phyloP scores from a whole-genome alignment of 331 rosid species.

The Rhamnella rubrinervis region DNA sequence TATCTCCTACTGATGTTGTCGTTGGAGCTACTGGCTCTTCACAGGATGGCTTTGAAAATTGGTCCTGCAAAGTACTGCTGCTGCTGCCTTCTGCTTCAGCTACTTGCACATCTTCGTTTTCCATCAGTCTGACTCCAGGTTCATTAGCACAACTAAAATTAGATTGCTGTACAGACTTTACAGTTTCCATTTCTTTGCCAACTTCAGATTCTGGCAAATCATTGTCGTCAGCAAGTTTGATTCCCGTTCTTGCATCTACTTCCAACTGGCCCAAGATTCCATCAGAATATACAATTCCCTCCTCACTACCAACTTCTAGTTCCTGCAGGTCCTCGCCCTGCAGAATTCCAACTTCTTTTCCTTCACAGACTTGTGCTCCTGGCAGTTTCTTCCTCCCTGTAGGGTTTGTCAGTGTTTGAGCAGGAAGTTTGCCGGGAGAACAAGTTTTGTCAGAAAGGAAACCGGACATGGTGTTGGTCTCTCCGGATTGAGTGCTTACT shows the following conservation, averaged over 20 bases:
- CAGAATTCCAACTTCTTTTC: conserved; percentile 1
- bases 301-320: conserved; percentile 1
- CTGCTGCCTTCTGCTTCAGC: conserved; percentile 34
- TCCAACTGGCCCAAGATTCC: neutral
- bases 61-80: conserved; percentile 49
- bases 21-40: conserved; percentile 27
- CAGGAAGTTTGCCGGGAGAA: neutral
- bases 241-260: neutral
- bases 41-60: conserved; percentile 57
- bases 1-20: conserved; percentile 26
- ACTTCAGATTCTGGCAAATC: conserved; percentile 26
- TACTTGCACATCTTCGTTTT: conserved; percentile 28
- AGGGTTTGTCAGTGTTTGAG: neutral
- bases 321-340: conserved; percentile 4
- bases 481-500: conserved; percentile 17
- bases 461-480: conserved; percentile 5
- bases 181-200: conserved; percentile 18
- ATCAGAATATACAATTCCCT: conserved; percentile 4
- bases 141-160: conserved; percentile 25
- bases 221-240: conserved; percentile 15
- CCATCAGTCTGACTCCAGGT: conserved; percentile 28
- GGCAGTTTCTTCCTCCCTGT: neutral
- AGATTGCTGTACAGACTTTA: conserved; percentile 10
- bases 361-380: conserved; percentile 10
- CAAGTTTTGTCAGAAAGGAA: neutral